Percentiles rank a stretch among this genome's conserved stretches.
Conservation (phyloP, 2,329 filamentous ascomycete species). For the Aschersonia sp. region DNA sequence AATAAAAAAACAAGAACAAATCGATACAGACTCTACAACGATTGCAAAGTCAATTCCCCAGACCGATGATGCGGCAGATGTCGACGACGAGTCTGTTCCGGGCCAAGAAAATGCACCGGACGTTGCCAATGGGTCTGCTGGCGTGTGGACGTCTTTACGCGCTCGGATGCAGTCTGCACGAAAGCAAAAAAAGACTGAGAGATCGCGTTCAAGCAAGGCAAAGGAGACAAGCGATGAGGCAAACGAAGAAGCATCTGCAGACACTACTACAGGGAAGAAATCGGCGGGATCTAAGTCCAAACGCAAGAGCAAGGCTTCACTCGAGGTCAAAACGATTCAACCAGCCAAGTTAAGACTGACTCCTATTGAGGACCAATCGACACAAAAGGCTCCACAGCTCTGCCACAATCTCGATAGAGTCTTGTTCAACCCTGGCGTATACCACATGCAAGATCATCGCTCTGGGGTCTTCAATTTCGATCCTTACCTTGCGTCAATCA, state of each 20-base stretch:
- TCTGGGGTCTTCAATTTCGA: conserved; percentile 94
- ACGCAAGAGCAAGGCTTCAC: conserved; percentile 1
- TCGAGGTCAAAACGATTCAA: conserved; percentile 15
- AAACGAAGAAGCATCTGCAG: neutral
- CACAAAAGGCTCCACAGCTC: conserved; percentile 30
- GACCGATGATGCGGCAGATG: neutral
- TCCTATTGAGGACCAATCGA: conserved; percentile 16
- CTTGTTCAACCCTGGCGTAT: conserved; percentile 91
- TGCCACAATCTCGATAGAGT: conserved; percentile 71
- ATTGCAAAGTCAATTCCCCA: too few species aligned
- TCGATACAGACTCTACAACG: too few species aligned
- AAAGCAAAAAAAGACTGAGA: neutral
- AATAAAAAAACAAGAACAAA: neutral
- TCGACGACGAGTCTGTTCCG: neutral
- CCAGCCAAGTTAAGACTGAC: conserved; percentile 12
- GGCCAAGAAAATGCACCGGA: neutral
- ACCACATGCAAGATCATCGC: conserved; percentile 76
- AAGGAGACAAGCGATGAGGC: conserved; percentile 2
- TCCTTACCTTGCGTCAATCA: conserved; percentile 82
- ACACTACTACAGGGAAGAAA: neutral
- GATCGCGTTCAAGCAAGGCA: neutral
- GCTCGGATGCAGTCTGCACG: conserved; percentile 10
- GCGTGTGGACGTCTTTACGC: conserved; percentile 14
- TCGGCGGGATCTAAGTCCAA: conserved; percentile 2
- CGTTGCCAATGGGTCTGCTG: conserved; percentile 3